Evolutionary conservation across 2,329 filamentous ascomycete genomes (phyloP).

Genomic region (Claviceps maximensis): DNA sequence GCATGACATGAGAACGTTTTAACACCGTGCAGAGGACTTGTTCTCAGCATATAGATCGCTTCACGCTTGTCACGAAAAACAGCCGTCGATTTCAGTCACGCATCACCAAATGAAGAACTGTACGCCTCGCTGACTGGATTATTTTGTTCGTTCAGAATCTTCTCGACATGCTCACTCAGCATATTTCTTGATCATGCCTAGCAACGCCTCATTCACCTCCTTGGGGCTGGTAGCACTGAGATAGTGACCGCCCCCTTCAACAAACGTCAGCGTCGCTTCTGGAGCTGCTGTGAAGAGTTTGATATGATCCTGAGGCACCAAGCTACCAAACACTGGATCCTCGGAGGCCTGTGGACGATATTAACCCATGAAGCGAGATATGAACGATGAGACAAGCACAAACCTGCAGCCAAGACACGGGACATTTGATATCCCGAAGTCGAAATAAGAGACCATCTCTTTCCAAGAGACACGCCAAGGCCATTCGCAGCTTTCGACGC

Average conservation of each 20-base stretch:
- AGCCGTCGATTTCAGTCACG: no score
- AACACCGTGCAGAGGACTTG: no score
- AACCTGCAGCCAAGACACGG: conserved; percentile 40
- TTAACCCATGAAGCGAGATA: background rate
- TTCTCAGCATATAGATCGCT: no score
- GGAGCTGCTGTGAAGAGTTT: conserved; percentile 33
- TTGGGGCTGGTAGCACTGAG: conserved; percentile 34
- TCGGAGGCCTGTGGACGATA: conserved; percentile 24
- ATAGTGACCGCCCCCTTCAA: conserved; percentile 35
- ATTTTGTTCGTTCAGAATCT: background rate
- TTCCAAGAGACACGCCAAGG: conserved; percentile 29
- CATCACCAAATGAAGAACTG: no score
- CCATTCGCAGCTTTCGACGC: conserved; percentile 33
- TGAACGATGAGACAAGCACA: background rate
- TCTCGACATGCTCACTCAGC: conserved; percentile 3
- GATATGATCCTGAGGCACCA: conserved; percentile 32
- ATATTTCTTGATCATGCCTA: conserved; percentile 27
- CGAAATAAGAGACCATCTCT: conserved; percentile 34
- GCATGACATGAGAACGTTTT: no score
- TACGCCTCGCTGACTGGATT: background rate
- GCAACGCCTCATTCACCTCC: conserved; percentile 30
- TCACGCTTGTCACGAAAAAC: no score
- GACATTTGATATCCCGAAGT: conserved; percentile 33
- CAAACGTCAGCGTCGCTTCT: conserved; percentile 28
- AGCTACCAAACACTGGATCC: conserved; percentile 29